These are phyloP conservation scores for Pyrenula massariospora DNA, from an alignment of 495 filamentous ascomycete species.

Conservation along the genomic window DNA sequence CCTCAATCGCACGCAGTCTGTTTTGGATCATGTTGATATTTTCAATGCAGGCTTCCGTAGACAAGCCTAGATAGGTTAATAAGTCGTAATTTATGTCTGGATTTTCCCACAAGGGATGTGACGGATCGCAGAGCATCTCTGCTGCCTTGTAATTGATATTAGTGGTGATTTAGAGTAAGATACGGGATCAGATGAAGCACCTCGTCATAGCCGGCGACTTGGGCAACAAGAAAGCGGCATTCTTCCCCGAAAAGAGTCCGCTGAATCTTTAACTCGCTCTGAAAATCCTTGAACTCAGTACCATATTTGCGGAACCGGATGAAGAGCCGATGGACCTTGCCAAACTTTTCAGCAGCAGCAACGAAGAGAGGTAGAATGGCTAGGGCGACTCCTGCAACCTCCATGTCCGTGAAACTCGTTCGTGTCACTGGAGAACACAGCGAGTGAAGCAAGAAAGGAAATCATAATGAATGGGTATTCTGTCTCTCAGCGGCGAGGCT, in stretches of 20 bases:
- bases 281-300: conserved; percentile 6
- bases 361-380: conserved; percentile 17
- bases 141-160: not conserved
- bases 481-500: too few species aligned
- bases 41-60: conserved; percentile 2
- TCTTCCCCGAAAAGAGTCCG: conserved; percentile 7
- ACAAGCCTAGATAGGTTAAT: conserved; percentile 4
- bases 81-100: conserved; percentile 2
- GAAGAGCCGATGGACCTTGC: conserved; percentile 3
- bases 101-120: conserved; percentile 2
- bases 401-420: too few species aligned
- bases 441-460: too few species aligned
- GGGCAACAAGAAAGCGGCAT: conserved; percentile 7
- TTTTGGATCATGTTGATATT: conserved; percentile 8
- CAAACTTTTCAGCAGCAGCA: conserved; percentile 13
- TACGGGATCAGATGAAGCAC: not conserved
- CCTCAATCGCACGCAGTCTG: conserved; percentile 8
- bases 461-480: too few species aligned
- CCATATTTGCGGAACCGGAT: conserved; percentile 3
- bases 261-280: conserved; percentile 2
- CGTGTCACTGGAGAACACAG: too few species aligned
- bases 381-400: conserved; percentile 13
- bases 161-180: not conserved
- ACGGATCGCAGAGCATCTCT: not conserved
- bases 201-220: not conserved